A percentile compares a stretch with the other conserved stretches of the same genome.
Evolutionary conservation across 164 flowering plant species (phyloP).

Genomic region (Cinnamomum micranthum): DNA sequence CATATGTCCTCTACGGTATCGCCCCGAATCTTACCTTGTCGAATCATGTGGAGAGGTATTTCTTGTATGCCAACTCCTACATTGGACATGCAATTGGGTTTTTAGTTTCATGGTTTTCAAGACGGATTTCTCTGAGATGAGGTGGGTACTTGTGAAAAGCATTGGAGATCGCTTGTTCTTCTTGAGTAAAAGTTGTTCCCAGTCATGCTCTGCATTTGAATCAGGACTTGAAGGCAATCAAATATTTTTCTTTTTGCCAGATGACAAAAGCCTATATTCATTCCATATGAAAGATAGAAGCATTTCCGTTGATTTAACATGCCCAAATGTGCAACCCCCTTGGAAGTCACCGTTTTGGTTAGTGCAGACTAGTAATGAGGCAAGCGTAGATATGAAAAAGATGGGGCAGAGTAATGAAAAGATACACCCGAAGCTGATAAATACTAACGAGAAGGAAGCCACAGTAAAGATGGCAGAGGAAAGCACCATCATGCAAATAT

Average conservation of each 20-base stretch:
- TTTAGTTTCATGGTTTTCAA: neutral
- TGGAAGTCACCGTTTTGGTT: neutral
- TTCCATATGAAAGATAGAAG: neutral
- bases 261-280: neutral
- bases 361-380: neutral
- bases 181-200: neutral
- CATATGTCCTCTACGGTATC: neutral
- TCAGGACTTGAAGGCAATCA: neutral
- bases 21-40: neutral
- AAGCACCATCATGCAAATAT: neutral
- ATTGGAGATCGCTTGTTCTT: conserved; percentile 5
- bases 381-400: neutral
- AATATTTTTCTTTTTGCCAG: neutral
- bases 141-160: conserved; percentile 4
- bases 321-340: neutral
- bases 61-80: neutral
- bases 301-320: neutral
- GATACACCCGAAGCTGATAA: no score
- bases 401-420: neutral
- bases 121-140: neutral
- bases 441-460: no score
- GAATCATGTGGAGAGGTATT: neutral
- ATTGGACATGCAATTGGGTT: neutral
- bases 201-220: neutral
- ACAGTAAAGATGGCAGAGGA: neutral